phyloP scores from a whole-genome alignment of 345 rosid species.

The Bruguiera gymnorhiza region DNA sequence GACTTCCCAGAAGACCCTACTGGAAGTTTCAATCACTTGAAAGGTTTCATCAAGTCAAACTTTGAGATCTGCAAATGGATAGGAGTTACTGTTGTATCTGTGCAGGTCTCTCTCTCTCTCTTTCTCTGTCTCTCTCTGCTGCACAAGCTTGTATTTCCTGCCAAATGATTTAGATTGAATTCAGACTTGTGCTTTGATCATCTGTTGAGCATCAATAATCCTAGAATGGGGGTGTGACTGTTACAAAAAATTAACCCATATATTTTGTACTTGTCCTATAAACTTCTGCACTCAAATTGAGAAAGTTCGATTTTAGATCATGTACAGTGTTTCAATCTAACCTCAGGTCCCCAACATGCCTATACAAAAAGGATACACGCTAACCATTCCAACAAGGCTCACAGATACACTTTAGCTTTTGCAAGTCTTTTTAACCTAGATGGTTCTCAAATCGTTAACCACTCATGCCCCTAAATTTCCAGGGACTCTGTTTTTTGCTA shows the following conservation, averaged over 20 bases:
- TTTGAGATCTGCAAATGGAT: conserved; percentile 80
- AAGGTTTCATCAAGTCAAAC: conserved; percentile 60
- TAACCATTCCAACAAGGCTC: background rate
- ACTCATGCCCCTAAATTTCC: conserved; percentile 9
- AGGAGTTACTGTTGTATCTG: conserved; percentile 63
- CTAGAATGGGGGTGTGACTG: background rate
- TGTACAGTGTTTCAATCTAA: background rate
- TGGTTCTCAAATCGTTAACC: conserved; percentile 8
- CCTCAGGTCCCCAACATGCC: background rate
- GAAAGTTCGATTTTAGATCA: too few relatives aligned
- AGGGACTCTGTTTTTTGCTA: conserved; percentile 62
- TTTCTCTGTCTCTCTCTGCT: background rate
- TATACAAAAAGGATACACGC: background rate
- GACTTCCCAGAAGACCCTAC: conserved; percentile 86
- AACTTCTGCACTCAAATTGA: too few relatives aligned
- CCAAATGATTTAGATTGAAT: background rate
- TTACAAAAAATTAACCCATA: background rate
- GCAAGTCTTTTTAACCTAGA: background rate
- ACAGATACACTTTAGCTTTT: background rate
- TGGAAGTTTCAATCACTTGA: conserved; percentile 61
- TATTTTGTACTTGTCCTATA: too few relatives aligned
- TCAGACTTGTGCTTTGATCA: background rate
- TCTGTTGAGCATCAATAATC: background rate
- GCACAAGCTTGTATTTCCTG: background rate
- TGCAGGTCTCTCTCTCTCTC: conserved; percentile 51